Evolutionary conservation across 2,329 filamentous ascomycete species (phyloP).

Genomic region (Chaetoscypha palmicola): DNA sequence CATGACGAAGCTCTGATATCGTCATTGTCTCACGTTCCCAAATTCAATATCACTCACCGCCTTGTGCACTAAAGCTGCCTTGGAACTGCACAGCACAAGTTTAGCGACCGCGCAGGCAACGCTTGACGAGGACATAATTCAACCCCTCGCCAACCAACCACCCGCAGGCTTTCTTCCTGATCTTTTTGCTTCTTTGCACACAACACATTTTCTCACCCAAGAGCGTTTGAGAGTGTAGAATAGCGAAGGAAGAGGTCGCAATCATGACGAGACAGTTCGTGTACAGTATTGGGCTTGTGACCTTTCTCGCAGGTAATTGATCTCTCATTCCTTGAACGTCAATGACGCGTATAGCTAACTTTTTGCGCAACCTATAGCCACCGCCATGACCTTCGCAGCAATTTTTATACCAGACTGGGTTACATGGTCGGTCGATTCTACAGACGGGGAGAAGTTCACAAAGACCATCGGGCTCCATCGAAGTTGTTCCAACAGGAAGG

Average conservation of each 20-base stretch:
- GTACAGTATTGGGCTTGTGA: conserved; percentile 35
- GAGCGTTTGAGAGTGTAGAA: conserved; percentile 11
- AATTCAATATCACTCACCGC: too few species aligned
- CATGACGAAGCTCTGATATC: too few species aligned
- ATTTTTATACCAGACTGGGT: conserved; percentile 68
- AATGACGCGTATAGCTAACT: conserved; percentile 3
- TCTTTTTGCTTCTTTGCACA: background rate
- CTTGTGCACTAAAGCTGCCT: too few species aligned
- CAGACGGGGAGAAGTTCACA: conserved; percentile 44
- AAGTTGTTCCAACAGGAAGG: conserved; percentile 61
- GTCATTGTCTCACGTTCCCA: too few species aligned
- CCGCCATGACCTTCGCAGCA: conserved; percentile 62
- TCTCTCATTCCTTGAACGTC: background rate
- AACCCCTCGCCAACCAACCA: background rate
- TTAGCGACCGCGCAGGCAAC: too few species aligned
- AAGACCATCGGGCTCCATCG: conserved; percentile 73
- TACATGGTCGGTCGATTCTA: conserved; percentile 48
- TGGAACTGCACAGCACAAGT: too few species aligned
- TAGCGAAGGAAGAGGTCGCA: conserved; percentile 8
- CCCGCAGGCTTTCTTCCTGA: background rate
- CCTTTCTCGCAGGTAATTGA: conserved; percentile 38
- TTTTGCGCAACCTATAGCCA: conserved; percentile 51
- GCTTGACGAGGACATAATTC: too few species aligned
- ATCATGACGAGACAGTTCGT: conserved; percentile 39
- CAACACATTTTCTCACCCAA: background rate